These are phyloP conservation scores for Chaetomium tenue DNA, from an alignment of 495 filamentous ascomycete genomes.

Conservation along the genomic window DNA sequence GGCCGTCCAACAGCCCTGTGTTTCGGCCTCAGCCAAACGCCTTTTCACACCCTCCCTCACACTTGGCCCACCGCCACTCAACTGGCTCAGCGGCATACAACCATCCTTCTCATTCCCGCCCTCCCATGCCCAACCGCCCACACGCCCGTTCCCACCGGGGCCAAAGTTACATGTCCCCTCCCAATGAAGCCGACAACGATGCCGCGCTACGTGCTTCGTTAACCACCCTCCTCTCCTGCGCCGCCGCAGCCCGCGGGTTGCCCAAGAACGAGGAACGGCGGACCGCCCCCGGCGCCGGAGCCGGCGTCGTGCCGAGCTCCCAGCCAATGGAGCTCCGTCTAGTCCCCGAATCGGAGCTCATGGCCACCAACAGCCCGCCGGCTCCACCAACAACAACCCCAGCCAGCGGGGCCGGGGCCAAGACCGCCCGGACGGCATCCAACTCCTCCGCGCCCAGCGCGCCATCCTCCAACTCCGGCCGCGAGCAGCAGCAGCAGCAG, in stretches of 20 bases:
- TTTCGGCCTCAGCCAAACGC: conserved; percentile 88
- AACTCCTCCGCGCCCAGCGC: conserved; percentile 38
- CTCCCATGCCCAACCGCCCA: conserved; percentile 42
- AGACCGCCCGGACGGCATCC: conserved; percentile 30
- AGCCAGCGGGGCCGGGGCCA: conserved; percentile 17
- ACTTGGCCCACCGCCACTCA: conserved; percentile 51
- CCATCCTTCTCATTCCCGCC: conserved; percentile 39
- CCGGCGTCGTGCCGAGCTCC: conserved; percentile 46
- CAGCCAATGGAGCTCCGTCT: conserved; percentile 60
- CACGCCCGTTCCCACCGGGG: conserved; percentile 48
- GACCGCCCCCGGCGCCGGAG: conserved; percentile 26
- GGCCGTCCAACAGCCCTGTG: conserved; percentile 49
- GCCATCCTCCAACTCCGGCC: conserved; percentile 34
- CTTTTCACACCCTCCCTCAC: conserved; percentile 78
- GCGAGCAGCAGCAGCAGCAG: conserved; percentile 47
- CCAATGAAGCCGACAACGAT: conserved; percentile 83
- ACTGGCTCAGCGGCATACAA: conserved; percentile 44
- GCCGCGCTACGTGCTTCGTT: conserved; percentile 88
- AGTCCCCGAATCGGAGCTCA: conserved; percentile 72
- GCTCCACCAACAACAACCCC: conserved; percentile 28
- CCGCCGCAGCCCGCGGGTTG: conserved; percentile 79
- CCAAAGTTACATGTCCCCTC: conserved; percentile 66
- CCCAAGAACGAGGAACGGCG: conserved; percentile 57
- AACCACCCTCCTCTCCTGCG: conserved; percentile 91
- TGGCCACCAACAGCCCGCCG: conserved; percentile 44